Base-by-base conservation (phyloP, 306 rosid genomes). In the Fagus sylvatica region DNA sequence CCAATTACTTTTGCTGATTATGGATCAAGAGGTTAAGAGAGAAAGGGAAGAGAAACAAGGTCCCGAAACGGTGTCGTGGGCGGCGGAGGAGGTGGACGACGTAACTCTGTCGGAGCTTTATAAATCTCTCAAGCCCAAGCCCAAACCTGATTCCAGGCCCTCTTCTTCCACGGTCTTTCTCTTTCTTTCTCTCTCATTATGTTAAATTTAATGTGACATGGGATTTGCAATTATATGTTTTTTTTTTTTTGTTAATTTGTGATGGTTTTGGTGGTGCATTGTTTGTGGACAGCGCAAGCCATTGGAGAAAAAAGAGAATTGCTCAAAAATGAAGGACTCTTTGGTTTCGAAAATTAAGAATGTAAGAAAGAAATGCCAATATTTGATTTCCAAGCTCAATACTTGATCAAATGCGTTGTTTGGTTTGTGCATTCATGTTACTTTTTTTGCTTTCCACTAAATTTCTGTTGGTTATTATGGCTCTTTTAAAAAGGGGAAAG, bases 271-370 rank as follows among this genome's bases (percentile, higher is more conserved):
- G 17, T 81, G 72, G 17, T 81, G 72, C 85, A 78, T 76, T 85
- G 39, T 77, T 76, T 46, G 4, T 2, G 51, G 61, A 34, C 85
- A 90, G 98, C 85, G 65, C 40, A 81, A 75, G 86, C 66, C 30
- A 6, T 57, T 74, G 73, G 90, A 87, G 62, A 83, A 78, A 54
- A 88, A 79, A 76, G 79, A 60, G 48, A 86, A 74, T 82, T 37
- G 67, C 78, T 74, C 80, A 64, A 84, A 53, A 73, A 79, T 53
- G 79, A 84, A 56, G 73, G 86, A 79, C 72, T 80, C 76, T 74
- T 57, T 80, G 12, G 78, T 75, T 79, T 72, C 78, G 56, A 76
- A 59, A 74, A 62, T 76, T 16, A 87, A 80, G 62, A 90, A 84
- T 56, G 98, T 91, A 84, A 78, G 88, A 53, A 46, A 46, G 11